A percentile compares a stretch with the other conserved stretches of the same genome.
Evolutionary conservation across 139 green algal genomes (phyloP).

Genomic region (Chlorella vulgaris): DNA sequence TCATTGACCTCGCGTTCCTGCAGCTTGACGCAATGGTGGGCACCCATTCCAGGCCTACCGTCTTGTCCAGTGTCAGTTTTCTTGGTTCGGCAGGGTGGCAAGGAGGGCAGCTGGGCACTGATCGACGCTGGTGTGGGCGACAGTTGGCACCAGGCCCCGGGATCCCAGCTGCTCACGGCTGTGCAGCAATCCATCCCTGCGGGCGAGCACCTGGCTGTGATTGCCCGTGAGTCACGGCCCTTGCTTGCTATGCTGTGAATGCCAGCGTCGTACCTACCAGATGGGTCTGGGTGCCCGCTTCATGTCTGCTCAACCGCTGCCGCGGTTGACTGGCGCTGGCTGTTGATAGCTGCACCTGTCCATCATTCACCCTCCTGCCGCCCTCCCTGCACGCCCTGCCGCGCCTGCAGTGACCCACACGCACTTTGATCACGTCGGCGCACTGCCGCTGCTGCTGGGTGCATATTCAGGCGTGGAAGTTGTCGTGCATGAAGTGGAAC

Average conservation of each 20-base stretch:
- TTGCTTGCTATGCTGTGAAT: background rate
- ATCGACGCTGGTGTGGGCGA: background rate
- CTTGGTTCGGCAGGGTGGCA: background rate
- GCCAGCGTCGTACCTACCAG: too few species aligned
- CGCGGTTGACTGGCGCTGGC: background rate
- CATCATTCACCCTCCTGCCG: background rate
- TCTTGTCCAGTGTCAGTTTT: background rate
- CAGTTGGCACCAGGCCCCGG: background rate
- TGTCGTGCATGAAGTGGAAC: background rate
- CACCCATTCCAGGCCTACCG: background rate
- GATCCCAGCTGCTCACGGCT: background rate
- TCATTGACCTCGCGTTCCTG: too few species aligned
- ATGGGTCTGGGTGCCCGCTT: background rate
- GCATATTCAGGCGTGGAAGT: background rate
- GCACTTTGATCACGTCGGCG: background rate
- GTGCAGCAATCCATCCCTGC: background rate
- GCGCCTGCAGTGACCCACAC: background rate
- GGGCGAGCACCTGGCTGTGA: background rate
- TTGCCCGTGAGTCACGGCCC: background rate
- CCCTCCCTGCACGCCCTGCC: background rate
- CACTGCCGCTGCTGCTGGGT: constrained; percentile 9
- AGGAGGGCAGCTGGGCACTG: background rate
- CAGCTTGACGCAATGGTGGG: background rate
- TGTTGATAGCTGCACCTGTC: background rate
- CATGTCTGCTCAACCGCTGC: background rate